Evolutionary conservation across 208 protist genomes (phyloP).

Genomic region (Trypanosoma theileri): DNA sequence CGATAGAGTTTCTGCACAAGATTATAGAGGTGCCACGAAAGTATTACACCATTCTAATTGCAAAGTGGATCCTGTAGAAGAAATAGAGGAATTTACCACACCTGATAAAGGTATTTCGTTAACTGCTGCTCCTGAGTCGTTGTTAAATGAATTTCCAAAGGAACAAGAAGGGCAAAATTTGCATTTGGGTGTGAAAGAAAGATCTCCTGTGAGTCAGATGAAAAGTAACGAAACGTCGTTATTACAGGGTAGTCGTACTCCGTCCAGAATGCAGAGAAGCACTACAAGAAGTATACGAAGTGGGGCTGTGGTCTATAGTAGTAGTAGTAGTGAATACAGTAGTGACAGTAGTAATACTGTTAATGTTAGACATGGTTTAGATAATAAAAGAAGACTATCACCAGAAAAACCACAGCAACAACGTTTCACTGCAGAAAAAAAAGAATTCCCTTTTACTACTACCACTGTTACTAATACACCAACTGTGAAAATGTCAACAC

Average conservation of each 20-base stretch:
- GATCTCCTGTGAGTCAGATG: not conserved
- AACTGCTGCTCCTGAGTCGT: no score
- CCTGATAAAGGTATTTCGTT: no score
- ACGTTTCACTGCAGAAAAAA: not conserved
- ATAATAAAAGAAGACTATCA: not conserved
- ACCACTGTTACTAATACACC: not conserved
- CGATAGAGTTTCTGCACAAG: not conserved
- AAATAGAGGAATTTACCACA: no score
- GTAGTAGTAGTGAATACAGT: slow-evolving; percentile 9
- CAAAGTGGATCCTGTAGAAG: no score
- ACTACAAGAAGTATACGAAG: not conserved
- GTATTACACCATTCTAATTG: no score
- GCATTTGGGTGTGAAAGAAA: no score
- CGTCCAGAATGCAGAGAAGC: not conserved
- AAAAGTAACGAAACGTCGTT: not conserved
- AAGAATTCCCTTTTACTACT: not conserved
- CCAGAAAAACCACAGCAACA: not conserved
- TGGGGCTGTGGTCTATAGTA: slow-evolving; percentile 10
- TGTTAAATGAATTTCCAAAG: no score
- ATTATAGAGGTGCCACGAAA: no score
- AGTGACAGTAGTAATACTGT: slow-evolving; percentile 5
- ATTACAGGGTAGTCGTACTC: no score
- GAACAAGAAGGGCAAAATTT: no score
- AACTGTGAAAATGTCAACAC: not conserved
- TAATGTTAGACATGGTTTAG: not conserved